Percentiles rank a stretch among this genome's conserved stretches.
These are phyloP conservation scores for Raffaelea ambrosiae DNA, from an alignment of 2,329 filamentous ascomycete species.

Conservation along the genomic window DNA sequence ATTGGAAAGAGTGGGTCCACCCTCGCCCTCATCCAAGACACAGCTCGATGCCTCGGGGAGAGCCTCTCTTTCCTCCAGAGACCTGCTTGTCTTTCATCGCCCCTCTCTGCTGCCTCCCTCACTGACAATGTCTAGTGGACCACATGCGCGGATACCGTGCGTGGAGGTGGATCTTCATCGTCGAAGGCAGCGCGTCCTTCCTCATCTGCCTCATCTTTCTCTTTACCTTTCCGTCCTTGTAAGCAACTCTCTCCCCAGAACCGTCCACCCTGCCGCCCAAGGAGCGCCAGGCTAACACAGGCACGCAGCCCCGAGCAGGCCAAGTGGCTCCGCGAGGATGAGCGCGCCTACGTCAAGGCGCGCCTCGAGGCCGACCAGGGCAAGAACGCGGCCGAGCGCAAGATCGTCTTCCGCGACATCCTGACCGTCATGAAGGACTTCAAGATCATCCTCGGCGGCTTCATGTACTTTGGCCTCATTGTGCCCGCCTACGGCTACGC, in stretches of 20 bases:
- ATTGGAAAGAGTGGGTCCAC: conserved; percentile 61
- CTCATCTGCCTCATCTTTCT: conserved; percentile 53
- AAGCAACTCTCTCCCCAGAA: no score
- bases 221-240: conserved; percentile 64
- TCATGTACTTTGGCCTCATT: conserved; percentile 77
- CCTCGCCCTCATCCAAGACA: no score
- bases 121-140: conserved; percentile 56
- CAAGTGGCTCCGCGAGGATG: conserved; percentile 64
- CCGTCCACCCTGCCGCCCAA: no score
- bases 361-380: conserved; percentile 64
- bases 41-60: no score
- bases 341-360: conserved; percentile 56
- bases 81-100: background rate
- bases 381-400: conserved; percentile 52
- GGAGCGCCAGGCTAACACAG: conserved; percentile 10
- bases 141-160: conserved; percentile 57
- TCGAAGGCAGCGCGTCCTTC: conserved; percentile 61
- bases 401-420: conserved; percentile 51
- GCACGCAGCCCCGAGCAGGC: conserved; percentile 57
- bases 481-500: conserved; percentile 72
- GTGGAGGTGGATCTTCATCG: conserved; percentile 79
- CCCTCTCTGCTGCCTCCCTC: background rate
- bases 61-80: no score
- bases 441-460: conserved; percentile 63
- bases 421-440: conserved; percentile 60